phyloP scores from a whole-genome alignment of 768 basidiomycete genomes.

The Tylopilus sp. region DNA sequence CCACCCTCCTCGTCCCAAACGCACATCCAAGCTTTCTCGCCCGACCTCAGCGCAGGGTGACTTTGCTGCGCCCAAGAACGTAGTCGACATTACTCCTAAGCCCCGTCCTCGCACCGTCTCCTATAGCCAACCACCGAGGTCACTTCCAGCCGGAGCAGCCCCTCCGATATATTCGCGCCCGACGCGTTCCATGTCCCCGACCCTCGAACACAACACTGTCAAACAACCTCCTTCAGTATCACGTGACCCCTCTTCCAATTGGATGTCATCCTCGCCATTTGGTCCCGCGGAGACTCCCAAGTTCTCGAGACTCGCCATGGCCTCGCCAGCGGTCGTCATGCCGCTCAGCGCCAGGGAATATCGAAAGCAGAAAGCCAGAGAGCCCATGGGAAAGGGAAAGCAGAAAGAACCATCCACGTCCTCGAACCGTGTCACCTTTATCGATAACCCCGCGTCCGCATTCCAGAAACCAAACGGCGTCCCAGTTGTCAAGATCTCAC shows the following conservation, averaged over 20 bases:
- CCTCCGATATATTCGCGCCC: too few relatives aligned
- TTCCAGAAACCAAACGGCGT: not conserved
- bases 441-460: conserved; percentile 5
- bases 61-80: not conserved
- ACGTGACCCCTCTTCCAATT: conserved; percentile 27
- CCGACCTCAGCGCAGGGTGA: conserved; percentile 5
- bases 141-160: conserved; percentile 6
- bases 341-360: conserved; percentile 29
- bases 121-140: conserved; percentile 10
- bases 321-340: conserved; percentile 28
- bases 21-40: conserved; percentile 12
- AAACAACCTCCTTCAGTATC: conserved; percentile 22
- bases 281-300: conserved; percentile 27
- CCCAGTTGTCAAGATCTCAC: conserved; percentile 16
- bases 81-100: conserved; percentile 8
- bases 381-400: conserved; percentile 2
- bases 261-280: conserved; percentile 29
- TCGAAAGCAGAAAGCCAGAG: conserved; percentile 19
- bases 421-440: conserved; percentile 9
- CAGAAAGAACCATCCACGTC: conserved; percentile 1
- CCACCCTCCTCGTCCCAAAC: conserved; percentile 3
- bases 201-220: not conserved
- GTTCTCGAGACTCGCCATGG: conserved; percentile 29
- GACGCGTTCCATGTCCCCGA: conserved; percentile 9
- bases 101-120: conserved; percentile 24